Conservation (phyloP, 257 asterid species). For the Solanum tarijense region DNA sequence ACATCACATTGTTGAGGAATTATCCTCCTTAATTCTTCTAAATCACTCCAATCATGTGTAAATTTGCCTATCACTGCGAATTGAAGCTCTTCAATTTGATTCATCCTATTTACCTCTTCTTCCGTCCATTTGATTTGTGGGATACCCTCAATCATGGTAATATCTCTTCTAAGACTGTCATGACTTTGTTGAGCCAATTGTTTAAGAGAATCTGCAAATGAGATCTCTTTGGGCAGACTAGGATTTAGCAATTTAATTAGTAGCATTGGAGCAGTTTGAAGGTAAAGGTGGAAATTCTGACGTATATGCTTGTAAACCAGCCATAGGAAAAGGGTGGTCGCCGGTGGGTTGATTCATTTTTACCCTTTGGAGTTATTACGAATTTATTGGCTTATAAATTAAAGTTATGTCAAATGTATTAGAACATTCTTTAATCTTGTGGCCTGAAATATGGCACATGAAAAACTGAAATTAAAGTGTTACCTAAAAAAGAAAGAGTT, state of each 20-base stretch:
- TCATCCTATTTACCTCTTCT: not conserved
- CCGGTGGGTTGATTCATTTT: not conserved
- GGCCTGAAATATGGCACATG: too few relatives aligned
- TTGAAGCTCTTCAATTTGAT: not conserved
- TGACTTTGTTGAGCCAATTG: not conserved
- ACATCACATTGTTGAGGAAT: not conserved
- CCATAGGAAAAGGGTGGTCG: too few relatives aligned
- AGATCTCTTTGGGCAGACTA: not conserved
- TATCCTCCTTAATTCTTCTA: not conserved
- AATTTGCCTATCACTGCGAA: not conserved
- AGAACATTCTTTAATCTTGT: too few relatives aligned
- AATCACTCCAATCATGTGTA: not conserved
- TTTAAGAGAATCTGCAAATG: not conserved
- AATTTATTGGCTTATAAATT: too few relatives aligned
- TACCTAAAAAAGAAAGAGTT: too few relatives aligned
- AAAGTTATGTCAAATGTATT: too few relatives aligned
- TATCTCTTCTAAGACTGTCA: not conserved
- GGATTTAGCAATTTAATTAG: not conserved
- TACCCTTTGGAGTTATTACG: too few relatives aligned
- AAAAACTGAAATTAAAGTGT: too few relatives aligned
- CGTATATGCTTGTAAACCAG: not conserved
- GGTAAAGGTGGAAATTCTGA: not conserved
- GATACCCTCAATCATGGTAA: not conserved
- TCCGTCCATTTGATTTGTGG: not conserved
- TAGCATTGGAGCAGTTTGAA: not conserved